A percentile compares a stretch with the other conserved stretches of the same genome.
Conservation (phyloP, 2,329 filamentous ascomycete genomes). For the Ilyonectria mors-panacis region DNA sequence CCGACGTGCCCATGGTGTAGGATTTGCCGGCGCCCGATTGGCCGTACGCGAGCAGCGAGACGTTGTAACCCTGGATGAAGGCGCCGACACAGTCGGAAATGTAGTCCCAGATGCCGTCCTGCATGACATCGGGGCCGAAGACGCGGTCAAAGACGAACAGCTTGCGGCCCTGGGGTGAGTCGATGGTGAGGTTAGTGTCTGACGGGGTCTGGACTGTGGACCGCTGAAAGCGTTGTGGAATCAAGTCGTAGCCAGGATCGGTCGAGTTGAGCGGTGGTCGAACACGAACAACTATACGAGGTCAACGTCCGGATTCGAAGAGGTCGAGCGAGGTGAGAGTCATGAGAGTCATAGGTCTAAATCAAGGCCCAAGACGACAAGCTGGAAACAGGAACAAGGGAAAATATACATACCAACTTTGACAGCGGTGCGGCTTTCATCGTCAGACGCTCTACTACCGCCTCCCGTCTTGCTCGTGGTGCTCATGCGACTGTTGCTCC, state of each 20-base stretch:
- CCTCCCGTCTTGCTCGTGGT: slow-evolving; percentile 83
- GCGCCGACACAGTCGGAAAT: slow-evolving; percentile 89
- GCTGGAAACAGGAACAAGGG: background rate
- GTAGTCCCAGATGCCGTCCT: slow-evolving; percentile 96
- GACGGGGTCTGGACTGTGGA: slow-evolving; percentile 93
- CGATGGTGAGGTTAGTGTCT: slow-evolving; percentile 87
- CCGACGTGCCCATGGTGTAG: slow-evolving; percentile 98
- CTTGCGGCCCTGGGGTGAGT: slow-evolving; percentile 92
- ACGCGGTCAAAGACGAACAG: slow-evolving; percentile 97
- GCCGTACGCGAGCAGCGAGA: slow-evolving; percentile 95
- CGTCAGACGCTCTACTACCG: slow-evolving; percentile 88
- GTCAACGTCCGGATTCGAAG: slow-evolving; percentile 16
- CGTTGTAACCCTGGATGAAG: slow-evolving; percentile 97
- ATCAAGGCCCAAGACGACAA: background rate
- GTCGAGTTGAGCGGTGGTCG: slow-evolving; percentile 86
- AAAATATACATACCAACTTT: slow-evolving; percentile 86
- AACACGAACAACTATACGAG: slow-evolving; percentile 86
- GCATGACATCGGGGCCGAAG: slow-evolving; percentile 85
- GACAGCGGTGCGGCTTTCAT: slow-evolving; percentile 91
- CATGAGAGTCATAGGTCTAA: too few relatives aligned
- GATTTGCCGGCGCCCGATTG: slow-evolving; percentile 98
- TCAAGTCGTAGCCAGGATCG: slow-evolving; percentile 94
- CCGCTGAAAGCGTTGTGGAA: slow-evolving; percentile 94
- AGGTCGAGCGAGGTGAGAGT: background rate
- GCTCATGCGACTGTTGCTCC: slow-evolving; percentile 90